Percentiles rank a stretch among this genome's conserved stretches.
phyloP scores from a whole-genome alignment of 306 rosid species.

The Sphenostylis stenocarpa region DNA sequence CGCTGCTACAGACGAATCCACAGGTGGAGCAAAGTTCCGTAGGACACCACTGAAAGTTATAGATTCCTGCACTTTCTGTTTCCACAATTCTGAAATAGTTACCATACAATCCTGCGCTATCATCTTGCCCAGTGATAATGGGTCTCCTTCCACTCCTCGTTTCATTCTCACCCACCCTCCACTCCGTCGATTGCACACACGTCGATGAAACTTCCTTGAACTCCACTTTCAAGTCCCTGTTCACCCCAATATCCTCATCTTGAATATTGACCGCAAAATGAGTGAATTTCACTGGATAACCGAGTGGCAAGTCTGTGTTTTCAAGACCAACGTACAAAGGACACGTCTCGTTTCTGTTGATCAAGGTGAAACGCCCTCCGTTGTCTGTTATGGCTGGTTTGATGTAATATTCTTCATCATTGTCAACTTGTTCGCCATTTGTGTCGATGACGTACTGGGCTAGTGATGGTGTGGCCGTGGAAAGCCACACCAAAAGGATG shows the following conservation, averaged over 20 bases:
- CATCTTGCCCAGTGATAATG: constrained; percentile 26
- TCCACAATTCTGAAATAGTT: constrained; percentile 41
- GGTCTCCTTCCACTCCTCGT: constrained; percentile 39
- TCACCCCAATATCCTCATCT: constrained; percentile 22
- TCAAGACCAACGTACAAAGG: constrained; percentile 50
- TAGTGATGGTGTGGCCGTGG: constrained; percentile 35
- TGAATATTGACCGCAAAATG: constrained; percentile 21
- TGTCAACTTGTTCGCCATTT: constrained; percentile 36
- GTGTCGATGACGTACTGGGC: constrained; percentile 45
- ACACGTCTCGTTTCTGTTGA: constrained; percentile 36
- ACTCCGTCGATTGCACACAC: constrained; percentile 37
- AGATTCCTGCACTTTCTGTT: neutral
- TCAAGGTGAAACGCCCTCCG: constrained; percentile 57
- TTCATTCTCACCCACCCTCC: constrained; percentile 45
- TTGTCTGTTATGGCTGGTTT: constrained; percentile 57
- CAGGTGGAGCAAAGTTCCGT: constrained; percentile 51
- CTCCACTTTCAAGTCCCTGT: constrained; percentile 10
- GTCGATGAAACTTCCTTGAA: constrained; percentile 35
- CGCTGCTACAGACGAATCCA: constrained; percentile 42
- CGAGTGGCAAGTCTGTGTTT: neutral
- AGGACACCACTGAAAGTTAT: constrained; percentile 61
- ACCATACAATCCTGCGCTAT: neutral
- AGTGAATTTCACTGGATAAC: constrained; percentile 33
- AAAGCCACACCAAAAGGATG: constrained; percentile 4
- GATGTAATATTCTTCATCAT: constrained; percentile 52